A percentile compares a stretch with the other conserved stretches of the same genome.
These are phyloP conservation scores for Golubevia pallescens DNA, from an alignment of 1,284 basidiomycete species.

Conservation along the genomic window DNA sequence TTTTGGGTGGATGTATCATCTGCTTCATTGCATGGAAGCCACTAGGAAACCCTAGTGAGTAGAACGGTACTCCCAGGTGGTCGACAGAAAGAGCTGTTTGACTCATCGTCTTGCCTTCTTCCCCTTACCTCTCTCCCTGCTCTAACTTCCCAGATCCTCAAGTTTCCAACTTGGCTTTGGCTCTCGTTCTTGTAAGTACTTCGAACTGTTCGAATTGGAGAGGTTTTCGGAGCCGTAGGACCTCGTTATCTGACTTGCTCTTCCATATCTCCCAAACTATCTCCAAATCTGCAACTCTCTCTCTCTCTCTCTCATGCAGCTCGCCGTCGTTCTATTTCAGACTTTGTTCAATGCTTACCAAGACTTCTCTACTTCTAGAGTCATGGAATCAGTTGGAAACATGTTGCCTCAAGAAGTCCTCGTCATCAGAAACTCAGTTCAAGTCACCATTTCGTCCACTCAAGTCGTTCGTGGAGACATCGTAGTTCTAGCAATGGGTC, in stretches of 20 bases:
- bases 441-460: slow-evolving; percentile 35
- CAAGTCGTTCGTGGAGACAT: slow-evolving; percentile 66
- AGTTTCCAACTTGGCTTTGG: slow-evolving; percentile 67
- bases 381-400: slow-evolving; percentile 70
- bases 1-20: slow-evolving; percentile 68
- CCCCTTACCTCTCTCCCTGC: no score
- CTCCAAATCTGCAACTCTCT: no score
- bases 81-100: background rate
- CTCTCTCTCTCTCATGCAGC: slow-evolving; percentile 40
- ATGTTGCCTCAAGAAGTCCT: slow-evolving; percentile 69
- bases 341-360: slow-evolving; percentile 68
- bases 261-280: no score
- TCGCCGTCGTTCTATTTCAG: slow-evolving; percentile 67
- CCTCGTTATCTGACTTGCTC: no score
- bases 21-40: slow-evolving; percentile 67
- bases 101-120: background rate
- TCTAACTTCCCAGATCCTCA: slow-evolving; percentile 44
- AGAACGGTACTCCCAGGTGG: background rate
- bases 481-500: slow-evolving; percentile 42
- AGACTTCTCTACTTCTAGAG: slow-evolving; percentile 67
- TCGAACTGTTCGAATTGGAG: no score
- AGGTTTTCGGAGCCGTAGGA: no score
- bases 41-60: slow-evolving; percentile 13
- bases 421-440: slow-evolving; percentile 55
- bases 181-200: slow-evolving; percentile 64